A percentile compares a stretch with the other conserved stretches of the same genome.
Conservation (phyloP, 2,329 filamentous ascomycete genomes). For the Diaporthe citrichinensis region DNA sequence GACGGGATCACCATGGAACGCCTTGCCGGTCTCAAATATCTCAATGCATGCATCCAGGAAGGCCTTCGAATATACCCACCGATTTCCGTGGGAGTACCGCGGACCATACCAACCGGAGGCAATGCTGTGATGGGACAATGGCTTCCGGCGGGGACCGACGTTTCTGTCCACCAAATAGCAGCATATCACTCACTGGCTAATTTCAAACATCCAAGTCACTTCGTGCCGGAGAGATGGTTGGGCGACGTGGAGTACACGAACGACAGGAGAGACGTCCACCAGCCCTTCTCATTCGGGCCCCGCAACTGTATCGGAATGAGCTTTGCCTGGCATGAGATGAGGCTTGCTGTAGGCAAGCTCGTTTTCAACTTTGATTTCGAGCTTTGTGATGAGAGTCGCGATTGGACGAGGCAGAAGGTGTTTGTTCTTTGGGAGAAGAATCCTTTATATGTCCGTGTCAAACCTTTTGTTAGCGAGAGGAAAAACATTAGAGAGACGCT, state of each 20-base stretch:
- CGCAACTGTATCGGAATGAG: constrained; percentile 23
- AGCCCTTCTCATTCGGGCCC: constrained; percentile 28
- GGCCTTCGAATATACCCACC: constrained; percentile 53
- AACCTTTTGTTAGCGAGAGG: not conserved
- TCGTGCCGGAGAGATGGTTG: constrained; percentile 22
- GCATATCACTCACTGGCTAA: constrained; percentile 54
- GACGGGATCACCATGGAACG: constrained; percentile 48
- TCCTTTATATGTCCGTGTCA: constrained; percentile 7
- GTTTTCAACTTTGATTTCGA: constrained; percentile 21
- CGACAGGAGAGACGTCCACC: constrained; percentile 3
- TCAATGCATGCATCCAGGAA: constrained; percentile 50
- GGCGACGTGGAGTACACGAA: not conserved
- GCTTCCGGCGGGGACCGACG: constrained; percentile 53
- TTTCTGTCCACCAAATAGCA: constrained; percentile 60
- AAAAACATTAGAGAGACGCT: not conserved
- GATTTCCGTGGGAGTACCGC: constrained; percentile 46
- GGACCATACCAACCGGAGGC: constrained; percentile 49
- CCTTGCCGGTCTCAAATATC: constrained; percentile 43
- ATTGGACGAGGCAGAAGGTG: constrained; percentile 19
- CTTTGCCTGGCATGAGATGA: constrained; percentile 28
- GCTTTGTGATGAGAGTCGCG: constrained; percentile 9
- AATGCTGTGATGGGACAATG: constrained; percentile 49
- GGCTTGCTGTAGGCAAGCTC: constrained; percentile 8
- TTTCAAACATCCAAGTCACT: constrained; percentile 1
- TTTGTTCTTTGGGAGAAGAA: constrained; percentile 7